Base-by-base conservation (phyloP, 208 protist species). In the Trypanosoma vivax region DNA sequence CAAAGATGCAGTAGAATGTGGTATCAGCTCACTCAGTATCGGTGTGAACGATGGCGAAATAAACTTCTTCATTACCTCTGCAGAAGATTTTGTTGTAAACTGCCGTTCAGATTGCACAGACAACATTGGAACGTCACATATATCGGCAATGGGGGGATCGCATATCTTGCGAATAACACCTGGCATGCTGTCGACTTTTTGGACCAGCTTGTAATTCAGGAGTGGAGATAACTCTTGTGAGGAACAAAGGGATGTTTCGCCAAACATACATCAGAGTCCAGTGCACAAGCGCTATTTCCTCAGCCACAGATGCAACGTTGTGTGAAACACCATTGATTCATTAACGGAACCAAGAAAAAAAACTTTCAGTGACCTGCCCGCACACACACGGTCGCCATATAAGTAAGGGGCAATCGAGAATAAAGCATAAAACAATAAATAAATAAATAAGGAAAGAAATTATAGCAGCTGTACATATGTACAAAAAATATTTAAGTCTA, bases 41-140 rank as follows among this genome's bases (percentile, higher is more conserved):
- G 65, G 53, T 29, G 55, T 42, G 43, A 84, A 84, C 14, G 76
- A 80, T 2, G 63, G 52, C 13, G 76, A 84, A 39, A 84, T 55
- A 35, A 71, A 73, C 34, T 69, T 59, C 38, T 21, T 45, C 42
- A 61, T 59, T 23, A 60, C 59, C 4, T 70, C 56, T n/a, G n/a
- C n/a, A 18, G 51, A 48, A 45, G 55, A 28, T 46, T 55, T 47
- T 18, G 52, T 59, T 23, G 54, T 66, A 46, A 64, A 50, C n/a
- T 53, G 57, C 11, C n/a, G 27, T 25, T 19, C 14, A 40, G 48
- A 48, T 29, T 49, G 38, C 19, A 64, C 39, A 55, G 48, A 28
- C 48, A 64, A 48, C 19, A 33, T 23, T 28, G 37, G 11, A 50
- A 18, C 5, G 31, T 50, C 48, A 23, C 34, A 33, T 33, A 2